Evolutionary conservation across 2,329 filamentous ascomycete species (phyloP).

Genomic region (Aspergillus nomiae): DNA sequence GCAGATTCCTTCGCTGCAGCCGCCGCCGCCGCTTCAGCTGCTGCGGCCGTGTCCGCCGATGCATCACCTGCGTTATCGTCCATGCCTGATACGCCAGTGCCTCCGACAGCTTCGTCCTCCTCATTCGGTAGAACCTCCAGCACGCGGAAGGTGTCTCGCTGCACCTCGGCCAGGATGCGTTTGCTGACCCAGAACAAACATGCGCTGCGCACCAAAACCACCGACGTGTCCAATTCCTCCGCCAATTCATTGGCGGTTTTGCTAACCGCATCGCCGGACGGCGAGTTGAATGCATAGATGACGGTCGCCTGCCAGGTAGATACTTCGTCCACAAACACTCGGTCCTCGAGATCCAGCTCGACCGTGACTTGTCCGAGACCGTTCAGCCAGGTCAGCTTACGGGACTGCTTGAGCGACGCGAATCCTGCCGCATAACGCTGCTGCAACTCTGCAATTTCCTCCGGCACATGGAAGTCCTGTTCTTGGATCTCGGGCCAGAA

Average conservation of each 20-base stretch:
- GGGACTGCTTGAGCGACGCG: conserved; percentile 75
- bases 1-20: conserved; percentile 48
- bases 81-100: conserved; percentile 18
- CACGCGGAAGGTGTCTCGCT: conserved; percentile 57
- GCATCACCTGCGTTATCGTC: conserved; percentile 16
- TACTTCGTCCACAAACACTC: conserved; percentile 68
- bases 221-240: conserved; percentile 56
- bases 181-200: conserved; percentile 66
- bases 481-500: conserved; percentile 85
- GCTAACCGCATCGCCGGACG: conserved; percentile 39
- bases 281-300: conserved; percentile 75
- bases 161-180: conserved; percentile 50
- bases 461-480: conserved; percentile 50
- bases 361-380: conserved; percentile 78
- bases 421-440: conserved; percentile 73
- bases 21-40: conserved; percentile 39
- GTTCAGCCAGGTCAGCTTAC: conserved; percentile 87
- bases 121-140: conserved; percentile 54
- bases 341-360: conserved; percentile 79
- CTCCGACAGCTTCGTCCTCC: conserved; percentile 27
- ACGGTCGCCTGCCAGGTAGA: conserved; percentile 87
- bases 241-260: conserved; percentile 49
- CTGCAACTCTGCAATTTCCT: conserved; percentile 59
- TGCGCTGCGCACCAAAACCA: conserved; percentile 59
- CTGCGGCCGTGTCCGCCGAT: conserved; percentile 23